Evolutionary conservation across 2,329 filamentous ascomycete genomes (phyloP), one percentile per base, ranked within the genome.

Genomic region (Zopfia rhizophila): DNA sequence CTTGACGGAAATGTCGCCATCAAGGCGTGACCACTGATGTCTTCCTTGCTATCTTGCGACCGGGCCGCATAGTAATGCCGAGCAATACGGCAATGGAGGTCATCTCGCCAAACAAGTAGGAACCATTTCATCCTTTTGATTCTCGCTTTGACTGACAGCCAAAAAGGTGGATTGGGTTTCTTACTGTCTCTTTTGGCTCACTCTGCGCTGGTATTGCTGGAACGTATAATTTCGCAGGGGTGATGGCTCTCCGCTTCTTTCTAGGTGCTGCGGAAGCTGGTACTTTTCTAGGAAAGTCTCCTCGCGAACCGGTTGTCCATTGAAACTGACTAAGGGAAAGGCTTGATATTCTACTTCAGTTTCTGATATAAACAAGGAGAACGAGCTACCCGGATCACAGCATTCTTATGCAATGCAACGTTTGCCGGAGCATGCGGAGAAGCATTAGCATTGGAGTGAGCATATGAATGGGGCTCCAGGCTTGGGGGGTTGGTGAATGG

Each of bases 291-390:
- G 64, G 13, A 32, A n/a, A n/a, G n/a, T n/a, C n/a, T n/a, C n/a
- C n/a, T n/a, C n/a, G n/a, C n/a, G n/a, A n/a, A n/a, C n/a, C n/a
- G n/a, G n/a, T n/a, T n/a, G n/a, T n/a, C n/a, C n/a, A n/a, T n/a
- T n/a, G n/a, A n/a, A n/a, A n/a, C n/a, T n/a, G n/a, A n/a, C n/a
- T n/a, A n/a, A n/a, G n/a, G n/a, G n/a, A n/a, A n/a, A n/a, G n/a
- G n/a, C n/a, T 45, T 42, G 51, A 59, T 78, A 29, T 83, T 78
- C 63, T 78, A 80, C 48, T 72, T 84, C 14, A 82, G 79, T 7
- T 81, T 82, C 56, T 81, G 81, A 71, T 84, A 82, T 56, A 77
- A 78, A 17, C 72, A 75, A 5, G 76, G 79, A 5, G 82, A 85
- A 60, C 73, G 80, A 21, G 80, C 78, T 2, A 78, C 82, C 60